A percentile compares a stretch with the other conserved stretches of the same genome.
Evolutionary conservation across 192 early-diverging fungal genomes (phyloP).

Genomic region (Diversispora epigaea): DNA sequence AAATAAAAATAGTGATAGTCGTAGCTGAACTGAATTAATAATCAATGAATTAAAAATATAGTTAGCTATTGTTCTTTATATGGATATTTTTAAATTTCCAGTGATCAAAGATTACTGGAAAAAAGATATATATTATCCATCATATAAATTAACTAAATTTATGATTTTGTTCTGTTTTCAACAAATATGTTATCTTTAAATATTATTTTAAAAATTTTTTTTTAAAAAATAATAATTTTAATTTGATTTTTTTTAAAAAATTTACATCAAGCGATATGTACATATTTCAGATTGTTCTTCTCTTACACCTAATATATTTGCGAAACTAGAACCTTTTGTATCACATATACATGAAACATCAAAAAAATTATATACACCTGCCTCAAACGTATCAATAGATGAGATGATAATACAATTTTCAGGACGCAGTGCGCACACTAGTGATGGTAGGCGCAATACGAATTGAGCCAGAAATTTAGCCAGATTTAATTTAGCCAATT

Average conservation of each 20-base stretch:
- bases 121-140: no score
- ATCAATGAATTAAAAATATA: no score
- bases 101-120: no score
- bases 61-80: no score
- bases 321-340: constrained; percentile 34
- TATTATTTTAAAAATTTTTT: no score
- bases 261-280: constrained; percentile 30
- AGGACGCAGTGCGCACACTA: constrained; percentile 32
- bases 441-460: no score
- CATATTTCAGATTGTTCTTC: constrained; percentile 20
- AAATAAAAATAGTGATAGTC: no score
- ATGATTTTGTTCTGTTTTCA: constrained; percentile 15
- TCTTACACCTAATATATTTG: background rate
- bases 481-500: no score
- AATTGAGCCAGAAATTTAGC: no score
- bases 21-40: no score
- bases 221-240: constrained; percentile 23
- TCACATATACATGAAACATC: constrained; percentile 13
- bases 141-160: no score
- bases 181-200: no score
- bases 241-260: constrained; percentile 10
- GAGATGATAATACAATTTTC: constrained; percentile 41
- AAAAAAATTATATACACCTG: constrained; percentile 30
- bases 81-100: constrained; percentile 10
- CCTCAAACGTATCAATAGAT: constrained; percentile 33